Evolutionary conservation across 139 green algal species (phyloP).

Genomic region (Chlamydomonas schloesseri): DNA sequence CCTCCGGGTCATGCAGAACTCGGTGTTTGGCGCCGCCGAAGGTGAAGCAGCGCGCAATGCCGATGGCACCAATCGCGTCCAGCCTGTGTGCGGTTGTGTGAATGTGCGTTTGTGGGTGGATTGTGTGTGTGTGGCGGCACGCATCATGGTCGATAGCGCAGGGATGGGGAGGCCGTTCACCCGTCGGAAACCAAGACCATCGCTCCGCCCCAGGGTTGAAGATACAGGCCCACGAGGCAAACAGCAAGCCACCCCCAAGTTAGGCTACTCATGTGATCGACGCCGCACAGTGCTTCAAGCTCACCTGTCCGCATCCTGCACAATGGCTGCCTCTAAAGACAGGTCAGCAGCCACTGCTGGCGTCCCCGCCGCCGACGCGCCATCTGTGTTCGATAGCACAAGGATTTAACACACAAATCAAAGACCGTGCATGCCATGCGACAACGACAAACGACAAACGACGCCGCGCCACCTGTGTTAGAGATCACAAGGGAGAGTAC

Average conservation of each 20-base stretch:
- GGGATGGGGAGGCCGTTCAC: too few species aligned
- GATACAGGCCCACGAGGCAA: too few species aligned
- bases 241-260: neutral
- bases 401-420: neutral
- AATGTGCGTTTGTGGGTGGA: too few species aligned
- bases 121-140: too few species aligned
- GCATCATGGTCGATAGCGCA: too few species aligned
- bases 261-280: too few species aligned
- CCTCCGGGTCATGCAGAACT: constrained; percentile 71
- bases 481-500: neutral
- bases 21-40: constrained; percentile 71
- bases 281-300: too few species aligned
- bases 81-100: constrained; percentile 58
- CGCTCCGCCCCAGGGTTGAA: too few species aligned
- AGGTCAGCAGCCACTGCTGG: neutral
- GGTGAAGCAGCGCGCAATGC: constrained; percentile 86
- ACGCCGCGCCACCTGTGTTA: too few species aligned
- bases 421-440: neutral
- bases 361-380: too few species aligned
- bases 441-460: too few species aligned
- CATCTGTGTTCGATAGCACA: neutral
- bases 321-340: constrained; percentile 54
- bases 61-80: constrained; percentile 86
- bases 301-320: constrained; percentile 84
- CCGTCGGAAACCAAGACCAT: too few species aligned